Base-by-base conservation (phyloP, 2,329 filamentous ascomycete species). In the Talaromyces funiculosus region DNA sequence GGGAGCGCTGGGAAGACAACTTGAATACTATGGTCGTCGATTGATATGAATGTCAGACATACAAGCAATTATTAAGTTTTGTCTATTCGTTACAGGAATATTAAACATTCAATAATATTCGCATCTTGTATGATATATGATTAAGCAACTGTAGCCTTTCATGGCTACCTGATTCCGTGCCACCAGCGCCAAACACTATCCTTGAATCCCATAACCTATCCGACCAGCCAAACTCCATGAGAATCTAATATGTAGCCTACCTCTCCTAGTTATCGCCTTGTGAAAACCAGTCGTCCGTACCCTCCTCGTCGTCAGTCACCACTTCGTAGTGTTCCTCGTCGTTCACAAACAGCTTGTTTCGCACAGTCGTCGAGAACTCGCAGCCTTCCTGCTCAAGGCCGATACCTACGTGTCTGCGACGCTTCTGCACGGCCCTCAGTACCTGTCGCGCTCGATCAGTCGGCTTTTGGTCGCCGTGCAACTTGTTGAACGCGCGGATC, bases 331-430 rank as follows among this genome's bases (percentile, higher is more conserved):
- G 75, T 43, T 79, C 77, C 63, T 83, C 81, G 38, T 80, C 78
- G 58, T 82, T 79, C 22, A 77, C 72, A 57, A 85, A 78, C 0
- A 79, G 80, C 60, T 69, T 67, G 60, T 80, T 76, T 31, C 82
- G 76, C 63, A 79, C 77, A 20, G 79, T 76, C 33, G 79, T 86
- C 3, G 80, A 82, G 5, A 86, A 70, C 22, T 76, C 79, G 42
- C 78, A 78, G 4, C 83, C 83, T 42, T 78, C 80, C 47, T 77
- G 74, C 59, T 84, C 83, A 65, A 86, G 74, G 0, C 79, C 81
- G 3, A 80, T 75, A 2, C 84, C 84, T 63, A 83, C 73, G 22
- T 75, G 73, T 53, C 73, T 73, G 67, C 84, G 85, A 62, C 78
- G 78, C 45, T 75, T 73, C 35, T 78, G 73, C 35, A 84, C 72